Evolutionary conservation across 2,329 filamentous ascomycete genomes (phyloP).

Genomic region (Tolypocladium pustulatum): DNA sequence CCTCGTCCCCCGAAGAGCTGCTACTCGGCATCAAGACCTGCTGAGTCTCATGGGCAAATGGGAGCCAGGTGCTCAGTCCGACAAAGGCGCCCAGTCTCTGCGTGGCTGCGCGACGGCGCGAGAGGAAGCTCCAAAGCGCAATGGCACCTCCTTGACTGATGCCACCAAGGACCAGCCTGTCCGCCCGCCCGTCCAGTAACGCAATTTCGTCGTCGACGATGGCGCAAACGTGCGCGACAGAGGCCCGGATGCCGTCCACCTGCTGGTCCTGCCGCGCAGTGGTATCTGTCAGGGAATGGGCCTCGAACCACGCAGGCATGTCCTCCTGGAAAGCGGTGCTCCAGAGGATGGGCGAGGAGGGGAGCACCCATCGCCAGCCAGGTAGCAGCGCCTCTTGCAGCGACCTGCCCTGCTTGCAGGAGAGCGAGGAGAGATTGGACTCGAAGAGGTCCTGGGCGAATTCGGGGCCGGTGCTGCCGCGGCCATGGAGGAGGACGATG

Average conservation of each 20-base stretch:
- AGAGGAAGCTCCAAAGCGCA: not conserved
- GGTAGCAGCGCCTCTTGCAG: not conserved
- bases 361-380: not conserved
- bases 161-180: not conserved
- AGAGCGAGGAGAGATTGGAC: not conserved
- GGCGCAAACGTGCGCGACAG: not conserved
- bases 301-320: not conserved
- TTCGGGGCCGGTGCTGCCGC: not conserved
- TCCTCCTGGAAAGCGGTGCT: not conserved
- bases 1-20: not conserved
- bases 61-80: not conserved
- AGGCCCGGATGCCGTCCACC: not conserved
- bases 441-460: not conserved
- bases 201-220: not conserved
- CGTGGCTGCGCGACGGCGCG: not conserved
- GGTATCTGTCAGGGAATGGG: not conserved
- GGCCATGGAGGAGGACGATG: not conserved
- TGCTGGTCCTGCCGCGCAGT: not conserved
- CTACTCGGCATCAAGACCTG: not conserved
- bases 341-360: not conserved
- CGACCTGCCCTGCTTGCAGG: not conserved
- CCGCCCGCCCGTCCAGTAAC: not conserved
- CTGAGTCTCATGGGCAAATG: not conserved
- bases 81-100: not conserved
- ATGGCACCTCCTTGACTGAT: not conserved